phyloP scores from a whole-genome alignment of 768 basidiomycete genomes.

The Suillus subluteus region DNA sequence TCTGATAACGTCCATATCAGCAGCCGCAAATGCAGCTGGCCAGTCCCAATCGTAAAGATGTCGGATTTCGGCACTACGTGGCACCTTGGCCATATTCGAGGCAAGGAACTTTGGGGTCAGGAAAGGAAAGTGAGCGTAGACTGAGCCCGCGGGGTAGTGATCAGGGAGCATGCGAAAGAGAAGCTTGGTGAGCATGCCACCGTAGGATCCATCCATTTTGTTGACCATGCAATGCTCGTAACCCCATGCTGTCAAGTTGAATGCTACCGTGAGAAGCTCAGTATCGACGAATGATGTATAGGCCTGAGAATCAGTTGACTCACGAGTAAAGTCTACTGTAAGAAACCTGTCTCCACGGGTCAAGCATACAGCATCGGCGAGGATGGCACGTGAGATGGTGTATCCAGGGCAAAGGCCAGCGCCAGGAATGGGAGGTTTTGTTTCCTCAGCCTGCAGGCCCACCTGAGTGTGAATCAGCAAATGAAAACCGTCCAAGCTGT shows the following conservation, averaged over 20 bases:
- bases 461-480: conserved; percentile 39
- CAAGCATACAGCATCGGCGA: conserved; percentile 76
- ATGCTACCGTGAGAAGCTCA: conserved; percentile 45
- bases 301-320: conserved; percentile 27
- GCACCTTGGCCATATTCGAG: conserved; percentile 47
- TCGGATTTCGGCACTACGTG: conserved; percentile 27
- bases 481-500: background rate
- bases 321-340: conserved; percentile 78
- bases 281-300: conserved; percentile 2
- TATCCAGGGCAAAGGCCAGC: conserved; percentile 83
- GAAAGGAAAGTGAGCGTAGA: conserved; percentile 85
- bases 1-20: background rate
- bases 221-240: conserved; percentile 72
- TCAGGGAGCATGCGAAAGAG: conserved; percentile 74
- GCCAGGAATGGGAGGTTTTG: conserved; percentile 65
- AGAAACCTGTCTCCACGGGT: conserved; percentile 81
- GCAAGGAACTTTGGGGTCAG: conserved; percentile 51
- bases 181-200: conserved; percentile 74
- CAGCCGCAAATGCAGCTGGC: background rate
- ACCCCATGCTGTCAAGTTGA: conserved; percentile 80
- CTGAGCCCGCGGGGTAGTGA: conserved; percentile 64
- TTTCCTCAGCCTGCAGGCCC: conserved; percentile 73
- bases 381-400: conserved; percentile 84
- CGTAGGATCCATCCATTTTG: conserved; percentile 68
- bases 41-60: conserved; percentile 63